Conservation (phyloP, 2,329 filamentous ascomycete species). For the Apiospora hydei region DNA sequence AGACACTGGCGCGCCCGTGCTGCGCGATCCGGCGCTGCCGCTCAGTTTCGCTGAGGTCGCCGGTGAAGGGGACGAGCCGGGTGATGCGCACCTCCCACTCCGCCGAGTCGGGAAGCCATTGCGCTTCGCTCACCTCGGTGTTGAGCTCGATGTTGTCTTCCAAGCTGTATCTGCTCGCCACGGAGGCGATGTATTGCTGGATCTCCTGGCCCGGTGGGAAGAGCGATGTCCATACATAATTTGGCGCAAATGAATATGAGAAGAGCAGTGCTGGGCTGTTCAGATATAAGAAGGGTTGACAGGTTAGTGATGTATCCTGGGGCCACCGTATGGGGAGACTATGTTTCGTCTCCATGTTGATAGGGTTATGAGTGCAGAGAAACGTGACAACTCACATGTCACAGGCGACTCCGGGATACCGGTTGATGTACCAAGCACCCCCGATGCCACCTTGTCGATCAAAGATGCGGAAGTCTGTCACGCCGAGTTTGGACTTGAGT, state of each 20-base stretch:
- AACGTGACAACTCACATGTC: too few relatives aligned
- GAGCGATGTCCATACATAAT: background rate
- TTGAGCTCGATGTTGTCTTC: background rate
- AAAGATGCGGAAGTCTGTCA: slow-evolving; percentile 67
- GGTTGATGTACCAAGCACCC: slow-evolving; percentile 70
- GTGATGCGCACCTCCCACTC: background rate
- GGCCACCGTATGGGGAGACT: too few relatives aligned
- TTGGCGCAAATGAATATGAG: slow-evolving; percentile 48
- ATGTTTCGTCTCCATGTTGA: too few relatives aligned
- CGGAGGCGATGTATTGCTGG: background rate
- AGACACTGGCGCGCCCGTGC: slow-evolving; percentile 48
- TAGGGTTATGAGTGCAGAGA: too few relatives aligned
- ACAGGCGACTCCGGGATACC: slow-evolving; percentile 58
- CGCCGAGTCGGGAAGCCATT: background rate
- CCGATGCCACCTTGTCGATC: slow-evolving; percentile 64
- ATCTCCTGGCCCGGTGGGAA: background rate
- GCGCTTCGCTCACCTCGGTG: background rate
- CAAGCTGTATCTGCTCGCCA: background rate
- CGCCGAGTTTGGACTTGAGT: slow-evolving; percentile 63
- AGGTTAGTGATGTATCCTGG: too few relatives aligned
- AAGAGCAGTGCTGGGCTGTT: slow-evolving; percentile 67
- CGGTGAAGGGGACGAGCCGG: background rate
- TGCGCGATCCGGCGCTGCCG: background rate
- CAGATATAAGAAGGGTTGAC: too few relatives aligned
- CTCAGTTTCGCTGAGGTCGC: background rate